Evolutionary conservation across 495 filamentous ascomycete species (phyloP).

Genomic region (Trichoderma reesei): DNA sequence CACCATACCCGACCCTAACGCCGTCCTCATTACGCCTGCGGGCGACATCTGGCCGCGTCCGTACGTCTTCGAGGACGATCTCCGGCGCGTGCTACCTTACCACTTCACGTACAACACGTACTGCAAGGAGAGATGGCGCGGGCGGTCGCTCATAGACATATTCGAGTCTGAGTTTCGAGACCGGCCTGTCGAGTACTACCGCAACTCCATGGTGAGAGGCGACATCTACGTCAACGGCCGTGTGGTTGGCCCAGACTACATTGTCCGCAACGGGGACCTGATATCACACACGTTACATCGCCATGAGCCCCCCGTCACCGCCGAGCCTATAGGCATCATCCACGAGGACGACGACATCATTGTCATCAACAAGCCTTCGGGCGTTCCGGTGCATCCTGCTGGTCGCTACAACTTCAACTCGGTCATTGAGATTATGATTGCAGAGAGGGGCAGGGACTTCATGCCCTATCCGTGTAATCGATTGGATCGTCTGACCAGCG

Average conservation of each 20-base stretch:
- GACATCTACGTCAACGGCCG: constrained; percentile 66
- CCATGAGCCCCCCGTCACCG: constrained; percentile 86
- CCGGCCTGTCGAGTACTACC: constrained; percentile 76
- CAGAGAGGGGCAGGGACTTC: constrained; percentile 59
- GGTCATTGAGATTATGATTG: constrained; percentile 82
- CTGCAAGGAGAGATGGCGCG: constrained; percentile 84
- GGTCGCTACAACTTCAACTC: constrained; percentile 94
- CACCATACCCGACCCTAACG: background rate
- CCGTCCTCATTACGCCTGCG: constrained; percentile 49
- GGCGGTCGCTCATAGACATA: constrained; percentile 62
- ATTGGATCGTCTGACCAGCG: constrained; percentile 87
- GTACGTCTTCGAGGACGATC: constrained; percentile 70
- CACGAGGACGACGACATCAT: constrained; percentile 87
- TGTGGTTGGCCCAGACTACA: constrained; percentile 37
- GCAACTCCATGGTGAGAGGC: constrained; percentile 69
- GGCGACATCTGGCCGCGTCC: constrained; percentile 53
- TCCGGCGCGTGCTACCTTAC: constrained; percentile 79
- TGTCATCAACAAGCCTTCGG: constrained; percentile 93
- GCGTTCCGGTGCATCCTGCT: constrained; percentile 87
- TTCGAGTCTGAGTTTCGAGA: constrained; percentile 83
- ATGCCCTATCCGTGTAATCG: constrained; percentile 80
- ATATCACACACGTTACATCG: constrained; percentile 91
- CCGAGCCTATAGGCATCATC: constrained; percentile 66
- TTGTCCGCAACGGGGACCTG: constrained; percentile 51
- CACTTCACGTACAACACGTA: constrained; percentile 91